Base-by-base conservation (phyloP, 2,329 filamentous ascomycete genomes). In the Esteya vermicola region DNA sequence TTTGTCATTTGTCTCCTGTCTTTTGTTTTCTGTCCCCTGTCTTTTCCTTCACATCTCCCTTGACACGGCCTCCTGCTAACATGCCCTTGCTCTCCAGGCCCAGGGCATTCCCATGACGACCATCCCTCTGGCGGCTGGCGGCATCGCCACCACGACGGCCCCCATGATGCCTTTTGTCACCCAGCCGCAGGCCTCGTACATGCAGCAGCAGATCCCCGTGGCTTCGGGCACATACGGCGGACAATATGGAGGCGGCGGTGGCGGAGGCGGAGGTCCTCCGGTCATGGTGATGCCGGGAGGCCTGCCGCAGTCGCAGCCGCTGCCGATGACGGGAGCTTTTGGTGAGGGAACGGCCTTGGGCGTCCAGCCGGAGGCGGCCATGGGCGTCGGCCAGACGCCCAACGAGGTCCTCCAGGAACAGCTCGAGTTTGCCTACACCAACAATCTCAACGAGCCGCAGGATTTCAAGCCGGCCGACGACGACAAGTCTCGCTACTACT, bases 401-500 rank as follows among this genome's bases (percentile, higher is more conserved):
- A 53, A 51, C 41, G 70, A 75, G 52, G 53, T 67, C 33, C 56
- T 60, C 26, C 52, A 64, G 18, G 62, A 67, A 42, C 65, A 69
- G 52, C 54, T 63, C 33, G 57, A 68, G 48, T 63, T 68, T 46
- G 65, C 68, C n/a, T 52, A 64, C 44, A 54, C 59, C 46, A 69
- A 68, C 53, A 61, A 62, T 48, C 58, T 69, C 47, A 64, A 68
- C 47, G 66, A 73, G 54, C 65, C 70, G 14, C 73, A 78, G 60
- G 72, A 77, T 48, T 74, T 78, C 52, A 72, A 75, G 56, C 75
- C 75, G 3, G 63, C 65, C 18, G 74, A 78, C 50, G 67, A 74
- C 47, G 68, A 77, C 55, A 67, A 69, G 30, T 64, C 63, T 33
- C 71, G 73, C 45, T 69, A 72, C 59, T 80, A 78, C 58, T 72